A percentile compares a stretch with the other conserved stretches of the same genome.
These are phyloP conservation scores for Yueomyces sinensis DNA, from an alignment of 805 yeast species.

Conservation along the genomic window DNA sequence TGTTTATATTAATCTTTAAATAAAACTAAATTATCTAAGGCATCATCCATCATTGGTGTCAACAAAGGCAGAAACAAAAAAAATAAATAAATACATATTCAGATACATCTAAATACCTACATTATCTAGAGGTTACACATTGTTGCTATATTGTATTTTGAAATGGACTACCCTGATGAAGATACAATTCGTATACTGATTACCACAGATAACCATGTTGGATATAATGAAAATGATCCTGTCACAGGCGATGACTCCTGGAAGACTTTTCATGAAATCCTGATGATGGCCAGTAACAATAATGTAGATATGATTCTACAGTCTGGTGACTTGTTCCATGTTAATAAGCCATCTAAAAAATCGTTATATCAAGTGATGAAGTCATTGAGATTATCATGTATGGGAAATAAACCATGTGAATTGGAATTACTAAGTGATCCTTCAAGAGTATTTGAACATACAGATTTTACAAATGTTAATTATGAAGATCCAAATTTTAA, in stretches of 20 bases:
- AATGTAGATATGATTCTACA: slow-evolving; percentile 86
- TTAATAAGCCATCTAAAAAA: slow-evolving; percentile 78
- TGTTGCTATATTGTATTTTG: no score
- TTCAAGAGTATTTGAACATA: slow-evolving; percentile 37
- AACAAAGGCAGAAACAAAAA: no score
- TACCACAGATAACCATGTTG: slow-evolving; percentile 95
- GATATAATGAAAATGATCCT: slow-evolving; percentile 81
- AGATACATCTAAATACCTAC: no score
- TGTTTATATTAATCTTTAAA: no score
- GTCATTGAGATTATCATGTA: slow-evolving; percentile 53
- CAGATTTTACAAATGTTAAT: slow-evolving; percentile 58
- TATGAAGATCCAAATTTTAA: slow-evolving; percentile 87
- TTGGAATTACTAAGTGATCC: slow-evolving; percentile 77
- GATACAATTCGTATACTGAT: slow-evolving; percentile 67
- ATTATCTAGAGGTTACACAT: not conserved
- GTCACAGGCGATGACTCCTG: slow-evolving; percentile 84
- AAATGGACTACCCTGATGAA: slow-evolving; percentile 20
- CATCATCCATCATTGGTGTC: no score
- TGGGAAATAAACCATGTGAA: slow-evolving; percentile 82
- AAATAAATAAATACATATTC: no score
- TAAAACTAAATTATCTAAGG: no score
- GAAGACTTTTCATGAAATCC: slow-evolving; percentile 74
- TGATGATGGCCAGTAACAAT: slow-evolving; percentile 49
- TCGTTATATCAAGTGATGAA: slow-evolving; percentile 74
- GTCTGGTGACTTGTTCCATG: slow-evolving; percentile 87